Base-by-base conservation (phyloP, 306 rosid genomes). In the Cicer judaicum region DNA sequence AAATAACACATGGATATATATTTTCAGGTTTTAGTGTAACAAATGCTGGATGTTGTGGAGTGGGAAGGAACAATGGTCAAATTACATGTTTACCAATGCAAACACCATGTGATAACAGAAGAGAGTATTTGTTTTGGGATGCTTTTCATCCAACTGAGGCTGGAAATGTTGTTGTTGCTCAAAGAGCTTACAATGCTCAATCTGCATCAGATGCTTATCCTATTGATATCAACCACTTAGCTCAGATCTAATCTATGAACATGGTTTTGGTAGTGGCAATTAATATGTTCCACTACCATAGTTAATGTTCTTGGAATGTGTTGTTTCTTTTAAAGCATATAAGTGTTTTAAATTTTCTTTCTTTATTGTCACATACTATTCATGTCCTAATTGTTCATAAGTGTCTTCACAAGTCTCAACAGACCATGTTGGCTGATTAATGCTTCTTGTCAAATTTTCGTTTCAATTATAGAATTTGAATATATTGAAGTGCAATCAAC, bases 21-120 rank as follows among this genome's bases (percentile, higher is more conserved):
- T 11, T 34, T 75, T 53, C 90, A 93, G 98, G 98, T 34, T 89
- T 93, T 77, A 85, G 64, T 19, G 80, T 70, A 12, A 74, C 70
- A 49, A 89, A 93, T 64, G 73, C 83, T 7, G 98, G 97, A 7
- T 94, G 98, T 48, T 94, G 98, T 65, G 98, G 98, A 16, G 85
- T 90, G 18, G 97, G 98, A 62, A 89, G 96, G 81, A 94, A 90
- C 96, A 91, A 90, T 68, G 98, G 96, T 0, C 94, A 86, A 86
- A 88, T 94, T n/a, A 91, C 96, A 72, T 94, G 98, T 79, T 39
- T 94, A 11, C 97, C 98, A 11, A 0, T 81, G 61, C 98, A 94
- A 80, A 78, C 88, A 1, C 97, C 98, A 18, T 94, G 98, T 41
- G 44, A 24, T 1, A 87, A 94, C 74, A 85, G 98, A 41, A 50